Evolutionary conservation across 805 yeast species (phyloP).

Genomic region (Ogataea paradorogensis): DNA sequence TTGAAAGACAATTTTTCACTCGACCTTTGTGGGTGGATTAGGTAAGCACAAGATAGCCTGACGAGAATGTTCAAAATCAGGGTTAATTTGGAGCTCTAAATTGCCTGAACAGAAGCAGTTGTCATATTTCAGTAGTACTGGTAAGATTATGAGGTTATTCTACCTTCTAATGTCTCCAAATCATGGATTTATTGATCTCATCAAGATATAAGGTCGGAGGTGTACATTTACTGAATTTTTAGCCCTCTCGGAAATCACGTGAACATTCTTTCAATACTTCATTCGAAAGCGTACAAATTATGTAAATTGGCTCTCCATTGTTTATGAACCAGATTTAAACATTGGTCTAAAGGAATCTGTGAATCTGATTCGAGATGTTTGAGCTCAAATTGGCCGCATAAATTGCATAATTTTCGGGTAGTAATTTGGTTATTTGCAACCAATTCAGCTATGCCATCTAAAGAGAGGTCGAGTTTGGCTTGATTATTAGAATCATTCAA

Average conservation of each 20-base stretch:
- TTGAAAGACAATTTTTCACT: conserved; percentile 12
- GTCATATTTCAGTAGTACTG: too few species aligned
- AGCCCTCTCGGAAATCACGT: conserved; percentile 6
- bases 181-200: not conserved
- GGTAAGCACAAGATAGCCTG: conserved; percentile 1
- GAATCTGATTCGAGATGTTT: not conserved
- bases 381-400: conserved; percentile 34
- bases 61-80: not conserved
- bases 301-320: conserved; percentile 29
- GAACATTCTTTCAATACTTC: not conserved
- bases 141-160: not conserved
- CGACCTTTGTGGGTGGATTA: conserved; percentile 5
- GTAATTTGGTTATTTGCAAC: conserved; percentile 31
- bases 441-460: conserved; percentile 26
- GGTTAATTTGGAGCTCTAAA: not conserved
- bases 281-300: conserved; percentile 37
- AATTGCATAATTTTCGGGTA: conserved; percentile 34
- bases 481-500: conserved; percentile 8
- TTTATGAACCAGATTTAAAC: conserved; percentile 13
- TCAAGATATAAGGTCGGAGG: conserved; percentile 1
- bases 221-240: not conserved
- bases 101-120: not conserved
- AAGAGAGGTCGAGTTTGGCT: conserved; percentile 13
- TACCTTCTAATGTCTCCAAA: not conserved
- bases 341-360: conserved; percentile 2